A percentile compares a stretch with the other conserved stretches of the same genome.
Evolutionary conservation across 495 filamentous ascomycete species (phyloP).

Genomic region (Aspergillus mulundensis): DNA sequence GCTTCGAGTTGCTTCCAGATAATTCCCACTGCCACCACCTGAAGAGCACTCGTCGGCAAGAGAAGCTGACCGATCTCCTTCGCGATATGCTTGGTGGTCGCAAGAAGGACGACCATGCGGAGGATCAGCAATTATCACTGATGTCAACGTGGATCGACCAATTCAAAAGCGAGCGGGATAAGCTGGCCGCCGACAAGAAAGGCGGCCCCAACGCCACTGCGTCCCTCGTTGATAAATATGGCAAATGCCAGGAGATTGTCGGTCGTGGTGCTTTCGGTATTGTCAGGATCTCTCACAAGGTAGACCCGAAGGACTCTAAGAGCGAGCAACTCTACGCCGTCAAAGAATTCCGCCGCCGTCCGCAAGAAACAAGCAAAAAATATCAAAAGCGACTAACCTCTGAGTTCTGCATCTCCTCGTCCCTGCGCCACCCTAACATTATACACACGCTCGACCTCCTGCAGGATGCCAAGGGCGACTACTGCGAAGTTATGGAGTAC

Average conservation of each 20-base stretch:
- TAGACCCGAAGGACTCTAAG: conserved; percentile 71
- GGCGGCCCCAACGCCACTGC: conserved; percentile 71
- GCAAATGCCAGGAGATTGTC: conserved; percentile 96
- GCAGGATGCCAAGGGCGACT: conserved; percentile 94
- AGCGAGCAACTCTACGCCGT: conserved; percentile 93
- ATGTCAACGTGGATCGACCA: conserved; percentile 97
- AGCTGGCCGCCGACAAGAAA: conserved; percentile 70
- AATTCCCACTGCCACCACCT: conserved; percentile 80
- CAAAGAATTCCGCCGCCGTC: conserved; percentile 94
- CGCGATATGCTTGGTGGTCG: conserved; percentile 72
- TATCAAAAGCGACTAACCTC: conserved; percentile 98
- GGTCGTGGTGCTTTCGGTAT: conserved; percentile 98
- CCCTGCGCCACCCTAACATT: conserved; percentile 93
- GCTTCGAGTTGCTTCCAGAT: conserved; percentile 58
- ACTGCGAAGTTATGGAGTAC: conserved; percentile 99
- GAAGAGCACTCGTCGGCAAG: conserved; percentile 82
- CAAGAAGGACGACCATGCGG: conserved; percentile 59
- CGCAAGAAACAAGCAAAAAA: conserved; percentile 90
- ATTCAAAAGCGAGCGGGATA: conserved; percentile 81
- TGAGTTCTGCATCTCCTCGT: conserved; percentile 98
- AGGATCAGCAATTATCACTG: conserved; percentile 82
- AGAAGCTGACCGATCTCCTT: conserved; percentile 91
- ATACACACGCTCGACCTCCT: conserved; percentile 96
- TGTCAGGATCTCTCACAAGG: conserved; percentile 97
- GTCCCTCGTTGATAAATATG: conserved; percentile 92